phyloP scores from a whole-genome alignment of 1,284 basidiomycete genomes.

The Ustilago tritici region DNA sequence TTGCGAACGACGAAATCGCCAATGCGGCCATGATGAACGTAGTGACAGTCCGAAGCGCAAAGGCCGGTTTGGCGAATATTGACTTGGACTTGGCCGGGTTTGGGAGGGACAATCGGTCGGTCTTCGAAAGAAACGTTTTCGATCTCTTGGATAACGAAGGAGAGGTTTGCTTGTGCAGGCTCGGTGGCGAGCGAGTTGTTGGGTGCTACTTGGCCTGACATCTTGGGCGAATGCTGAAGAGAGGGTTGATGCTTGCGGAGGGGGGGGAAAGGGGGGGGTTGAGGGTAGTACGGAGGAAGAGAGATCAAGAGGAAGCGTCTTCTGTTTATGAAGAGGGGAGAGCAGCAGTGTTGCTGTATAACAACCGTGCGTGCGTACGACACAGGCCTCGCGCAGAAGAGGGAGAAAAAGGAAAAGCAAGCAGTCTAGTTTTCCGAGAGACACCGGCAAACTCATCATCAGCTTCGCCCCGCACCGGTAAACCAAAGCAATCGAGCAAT shows the following conservation, averaged over 20 bases:
- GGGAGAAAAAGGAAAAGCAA: background rate
- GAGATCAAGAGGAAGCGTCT: no score
- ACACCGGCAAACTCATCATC: conserved; percentile 28
- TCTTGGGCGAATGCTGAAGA: conserved; percentile 2
- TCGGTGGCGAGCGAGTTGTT: conserved; percentile 63
- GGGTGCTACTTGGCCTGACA: conserved; percentile 40
- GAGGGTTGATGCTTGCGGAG: background rate
- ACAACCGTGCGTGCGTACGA: conserved; percentile 17
- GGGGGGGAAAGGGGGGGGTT: background rate
- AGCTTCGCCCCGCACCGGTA: no score
- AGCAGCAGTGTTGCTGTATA: background rate
- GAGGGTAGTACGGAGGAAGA: background rate
- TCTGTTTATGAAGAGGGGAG: conserved; percentile 4
- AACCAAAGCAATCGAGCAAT: no score
- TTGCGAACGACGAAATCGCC: conserved; percentile 80
- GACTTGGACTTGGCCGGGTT: conserved; percentile 84
- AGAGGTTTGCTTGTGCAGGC: conserved; percentile 74
- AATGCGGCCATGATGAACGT: conserved; percentile 65
- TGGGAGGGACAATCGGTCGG: conserved; percentile 76
- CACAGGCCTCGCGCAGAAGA: conserved; percentile 7
- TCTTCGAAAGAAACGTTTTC: conserved; percentile 82
- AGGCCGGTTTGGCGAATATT: conserved; percentile 89
- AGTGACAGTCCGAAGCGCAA: conserved; percentile 76
- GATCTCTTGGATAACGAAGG: conserved; percentile 81
- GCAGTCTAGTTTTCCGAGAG: conserved; percentile 31